Base-by-base conservation (phyloP, 108 stramenopile species). In the Craspedostauros australis region DNA sequence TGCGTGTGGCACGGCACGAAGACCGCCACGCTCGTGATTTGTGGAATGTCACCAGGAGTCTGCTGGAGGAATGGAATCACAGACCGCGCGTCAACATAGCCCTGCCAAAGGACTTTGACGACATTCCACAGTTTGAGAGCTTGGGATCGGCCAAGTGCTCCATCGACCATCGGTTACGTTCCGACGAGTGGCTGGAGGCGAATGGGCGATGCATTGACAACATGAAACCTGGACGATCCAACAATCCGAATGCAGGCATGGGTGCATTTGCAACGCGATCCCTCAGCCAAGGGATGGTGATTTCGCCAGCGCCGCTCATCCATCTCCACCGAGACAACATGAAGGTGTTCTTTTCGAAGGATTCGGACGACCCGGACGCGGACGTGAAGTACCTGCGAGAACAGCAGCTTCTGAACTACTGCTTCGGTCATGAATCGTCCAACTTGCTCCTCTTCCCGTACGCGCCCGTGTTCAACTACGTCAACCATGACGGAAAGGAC, bases 251-350 rank as follows among this genome's bases (percentile, higher is more conserved):
- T 23, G 70, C 71, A 2, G 77, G 72, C 2, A 64, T 60, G n/a
- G 82, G 82, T 30, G 82, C 72, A 1, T 84, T 84, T 72, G 66
- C 82, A 0, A 51, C 55, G 14, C 59, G 75, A 15, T 5, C 16
- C 47, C 37, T 84, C 26, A 40, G 32, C 24, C 36, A 46, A 12
- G 77, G 69, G 14, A 40, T 53, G 1, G 48, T 71, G 15, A 42
- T 84, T 4, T 22, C 73, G 8, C 57, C 72, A 9, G 39, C 66
- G n/a, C 82, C 82, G 20, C 26, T 84, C 12, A 68, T 78, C 50
- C 77, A 75, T 27, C 54, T 82, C 36, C 59, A 76, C 34, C 26
- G 58, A 26, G 27, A n/a, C n/a, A n/a, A n/a, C n/a, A n/a, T n/a
- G n/a, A 62, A 61, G 34, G n/a, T 4, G 12, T 30, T n/a, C n/a